Evolutionary conservation across 495 filamentous ascomycete genomes (phyloP).

Genomic region (Trypethelium eluteriae): DNA sequence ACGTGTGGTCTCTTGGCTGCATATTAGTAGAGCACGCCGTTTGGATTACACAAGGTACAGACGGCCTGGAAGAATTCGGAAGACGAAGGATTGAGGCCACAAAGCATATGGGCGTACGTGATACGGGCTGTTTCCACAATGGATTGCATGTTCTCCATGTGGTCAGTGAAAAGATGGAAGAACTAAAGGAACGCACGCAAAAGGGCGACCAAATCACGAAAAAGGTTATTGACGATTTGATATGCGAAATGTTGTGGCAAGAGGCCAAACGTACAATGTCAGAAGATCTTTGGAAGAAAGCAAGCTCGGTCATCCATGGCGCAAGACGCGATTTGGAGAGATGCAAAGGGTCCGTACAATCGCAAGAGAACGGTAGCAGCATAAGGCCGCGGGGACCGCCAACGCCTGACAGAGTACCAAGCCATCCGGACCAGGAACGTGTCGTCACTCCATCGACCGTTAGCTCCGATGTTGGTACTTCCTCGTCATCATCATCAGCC

Average conservation of each 20-base stretch:
- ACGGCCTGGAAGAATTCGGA: neutral
- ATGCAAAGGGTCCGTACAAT: neutral
- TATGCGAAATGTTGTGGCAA: slow-evolving; percentile 1
- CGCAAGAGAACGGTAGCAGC: neutral
- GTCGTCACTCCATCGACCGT: neutral
- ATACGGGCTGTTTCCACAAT: slow-evolving; percentile 11
- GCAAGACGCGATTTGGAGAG: neutral
- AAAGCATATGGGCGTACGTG: neutral
- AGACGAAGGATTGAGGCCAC: neutral
- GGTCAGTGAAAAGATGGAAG: neutral
- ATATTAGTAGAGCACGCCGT: slow-evolving; percentile 7
- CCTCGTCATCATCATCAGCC: no score
- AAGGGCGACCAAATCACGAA: neutral
- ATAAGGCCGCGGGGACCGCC: neutral
- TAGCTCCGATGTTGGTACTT: no score
- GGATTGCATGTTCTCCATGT: neutral
- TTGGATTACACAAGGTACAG: neutral
- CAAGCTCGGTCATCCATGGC: neutral
- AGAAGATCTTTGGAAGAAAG: neutral
- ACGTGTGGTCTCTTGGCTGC: slow-evolving; percentile 11
- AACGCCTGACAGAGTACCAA: neutral
- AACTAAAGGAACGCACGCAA: neutral
- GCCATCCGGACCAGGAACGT: neutral
- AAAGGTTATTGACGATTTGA: neutral
- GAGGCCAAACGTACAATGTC: neutral